These are phyloP conservation scores for Manihot esculenta DNA, from an alignment of 441 rosid species.

Conservation along the genomic window DNA sequence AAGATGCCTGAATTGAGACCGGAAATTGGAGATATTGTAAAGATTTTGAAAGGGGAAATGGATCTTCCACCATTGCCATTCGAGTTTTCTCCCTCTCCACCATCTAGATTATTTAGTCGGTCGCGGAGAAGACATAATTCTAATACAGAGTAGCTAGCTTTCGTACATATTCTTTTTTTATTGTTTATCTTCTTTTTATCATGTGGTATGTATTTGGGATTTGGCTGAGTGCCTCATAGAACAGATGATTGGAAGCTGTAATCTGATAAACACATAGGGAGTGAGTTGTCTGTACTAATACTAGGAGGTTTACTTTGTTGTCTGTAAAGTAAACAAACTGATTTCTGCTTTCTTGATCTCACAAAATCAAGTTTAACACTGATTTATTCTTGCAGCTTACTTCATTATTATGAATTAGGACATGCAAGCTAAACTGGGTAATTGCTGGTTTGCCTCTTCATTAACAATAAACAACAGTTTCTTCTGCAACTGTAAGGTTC, in stretches of 20 bases:
- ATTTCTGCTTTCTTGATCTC: constrained; percentile 15
- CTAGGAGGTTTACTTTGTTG: constrained; percentile 5
- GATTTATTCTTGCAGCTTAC: not conserved
- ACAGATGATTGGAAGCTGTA: constrained; percentile 3
- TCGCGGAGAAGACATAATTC: constrained; percentile 51
- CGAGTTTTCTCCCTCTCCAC: constrained; percentile 93
- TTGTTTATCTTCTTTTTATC: constrained; percentile 8
- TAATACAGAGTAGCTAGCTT: constrained; percentile 42
- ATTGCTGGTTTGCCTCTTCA: not conserved
- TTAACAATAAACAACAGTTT: not conserved
- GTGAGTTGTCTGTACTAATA: constrained; percentile 2
- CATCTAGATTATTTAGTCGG: constrained; percentile 53
- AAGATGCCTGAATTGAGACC: constrained; percentile 82
- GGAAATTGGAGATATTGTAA: constrained; percentile 71
- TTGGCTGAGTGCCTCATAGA: constrained; percentile 16
- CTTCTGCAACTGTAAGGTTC: not conserved
- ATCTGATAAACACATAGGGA: constrained; percentile 6
- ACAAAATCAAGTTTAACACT: not conserved
- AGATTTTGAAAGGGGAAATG: constrained; percentile 79
- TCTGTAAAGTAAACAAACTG: constrained; percentile 22
- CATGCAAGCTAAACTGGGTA: not conserved
- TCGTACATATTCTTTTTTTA: constrained; percentile 23
- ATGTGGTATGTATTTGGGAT: constrained; percentile 12
- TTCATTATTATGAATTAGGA: not conserved
- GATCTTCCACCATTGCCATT: constrained; percentile 60